Conservation (phyloP, 306 rosid species). For the Alnus glutinosa region DNA sequence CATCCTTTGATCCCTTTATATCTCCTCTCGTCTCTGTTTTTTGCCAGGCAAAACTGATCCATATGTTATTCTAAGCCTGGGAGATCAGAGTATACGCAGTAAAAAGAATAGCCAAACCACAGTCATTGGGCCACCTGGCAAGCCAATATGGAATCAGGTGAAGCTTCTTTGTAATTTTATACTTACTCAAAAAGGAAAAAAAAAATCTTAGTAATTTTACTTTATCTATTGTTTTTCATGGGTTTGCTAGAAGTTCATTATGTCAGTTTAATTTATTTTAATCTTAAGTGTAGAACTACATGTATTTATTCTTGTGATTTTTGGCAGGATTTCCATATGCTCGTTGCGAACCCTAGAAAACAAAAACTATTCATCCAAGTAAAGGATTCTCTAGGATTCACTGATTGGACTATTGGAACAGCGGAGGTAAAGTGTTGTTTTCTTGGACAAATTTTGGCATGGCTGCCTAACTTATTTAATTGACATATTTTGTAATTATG, state of each 20-base stretch:
- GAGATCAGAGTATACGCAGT: slow-evolving; percentile 85
- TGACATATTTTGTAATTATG: neutral
- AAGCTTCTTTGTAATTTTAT: slow-evolving; percentile 28
- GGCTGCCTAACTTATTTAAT: neutral
- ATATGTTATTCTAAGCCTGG: slow-evolving; percentile 76
- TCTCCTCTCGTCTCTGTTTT: neutral
- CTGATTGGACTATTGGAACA: slow-evolving; percentile 69
- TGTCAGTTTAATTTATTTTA: neutral
- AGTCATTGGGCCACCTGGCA: slow-evolving; percentile 91
- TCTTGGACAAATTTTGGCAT: neutral
- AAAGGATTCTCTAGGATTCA: slow-evolving; percentile 86
- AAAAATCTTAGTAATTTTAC: neutral
- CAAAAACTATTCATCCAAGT: slow-evolving; percentile 82
- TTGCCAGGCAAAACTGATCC: slow-evolving; percentile 95
- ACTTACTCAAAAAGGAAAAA: neutral
- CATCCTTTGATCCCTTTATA: neutral
- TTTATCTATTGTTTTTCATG: slow-evolving; percentile 9
- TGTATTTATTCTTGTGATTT: slow-evolving; percentile 19
- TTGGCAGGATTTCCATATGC: slow-evolving; percentile 92
- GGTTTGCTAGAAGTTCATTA: neutral
- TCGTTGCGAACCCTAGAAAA: slow-evolving; percentile 80
- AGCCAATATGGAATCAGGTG: slow-evolving; percentile 99
- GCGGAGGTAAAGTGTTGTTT: slow-evolving; percentile 69
- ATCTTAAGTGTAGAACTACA: neutral
- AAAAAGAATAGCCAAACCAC: slow-evolving; percentile 99